These are phyloP conservation scores for Penicillium maclennaniae DNA, from an alignment of 495 filamentous ascomycete genomes.

Conservation along the genomic window DNA sequence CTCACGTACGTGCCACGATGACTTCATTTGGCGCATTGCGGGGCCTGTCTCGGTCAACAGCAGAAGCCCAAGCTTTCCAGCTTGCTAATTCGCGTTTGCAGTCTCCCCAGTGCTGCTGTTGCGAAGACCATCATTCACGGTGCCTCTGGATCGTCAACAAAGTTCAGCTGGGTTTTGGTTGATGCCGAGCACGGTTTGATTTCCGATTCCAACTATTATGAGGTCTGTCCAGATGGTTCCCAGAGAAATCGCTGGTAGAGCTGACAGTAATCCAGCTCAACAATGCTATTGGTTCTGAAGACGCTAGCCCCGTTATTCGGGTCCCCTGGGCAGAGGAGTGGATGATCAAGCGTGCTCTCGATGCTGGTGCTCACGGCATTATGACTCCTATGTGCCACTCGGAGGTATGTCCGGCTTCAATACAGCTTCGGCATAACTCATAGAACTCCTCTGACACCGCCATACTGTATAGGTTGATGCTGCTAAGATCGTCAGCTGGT, in stretches of 20 bases:
- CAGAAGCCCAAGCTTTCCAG: neutral
- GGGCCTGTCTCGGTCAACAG: neutral
- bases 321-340: slow-evolving; percentile 62
- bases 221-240: slow-evolving; percentile 13
- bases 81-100: slow-evolving; percentile 1
- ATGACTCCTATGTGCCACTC: slow-evolving; percentile 41
- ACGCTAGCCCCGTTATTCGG: slow-evolving; percentile 63
- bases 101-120: slow-evolving; percentile 32
- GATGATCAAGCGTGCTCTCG: slow-evolving; percentile 74
- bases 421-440: neutral
- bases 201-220: slow-evolving; percentile 35
- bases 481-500: slow-evolving; percentile 52
- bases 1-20: slow-evolving; percentile 29
- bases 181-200: slow-evolving; percentile 80
- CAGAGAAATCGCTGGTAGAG: neutral
- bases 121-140: slow-evolving; percentile 37
- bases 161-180: slow-evolving; percentile 65
- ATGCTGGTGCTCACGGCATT: slow-evolving; percentile 65
- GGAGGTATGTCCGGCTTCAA: slow-evolving; percentile 18
- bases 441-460: neutral
- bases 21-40: neutral
- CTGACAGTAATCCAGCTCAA: slow-evolving; percentile 17
- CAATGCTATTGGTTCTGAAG: slow-evolving; percentile 59
- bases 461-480: slow-evolving; percentile 47
- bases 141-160: slow-evolving; percentile 20